phyloP scores from a whole-genome alignment of 2,329 filamentous ascomycete genomes.

The Clonostachys solani region DNA sequence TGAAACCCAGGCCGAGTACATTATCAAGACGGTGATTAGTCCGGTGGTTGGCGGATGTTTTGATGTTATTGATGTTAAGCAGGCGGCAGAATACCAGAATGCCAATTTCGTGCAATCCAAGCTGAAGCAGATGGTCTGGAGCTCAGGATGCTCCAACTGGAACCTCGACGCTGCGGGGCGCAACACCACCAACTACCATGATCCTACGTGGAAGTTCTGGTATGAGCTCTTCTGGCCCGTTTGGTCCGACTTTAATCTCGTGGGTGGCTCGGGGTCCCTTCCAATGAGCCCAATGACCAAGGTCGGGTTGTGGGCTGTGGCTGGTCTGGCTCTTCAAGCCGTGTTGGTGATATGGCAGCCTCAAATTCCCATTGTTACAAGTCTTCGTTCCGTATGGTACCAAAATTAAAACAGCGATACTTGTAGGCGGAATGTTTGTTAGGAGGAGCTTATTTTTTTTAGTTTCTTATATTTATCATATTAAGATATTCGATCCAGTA shows the following conservation, averaged over 20 bases:
- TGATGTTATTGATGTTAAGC: neutral
- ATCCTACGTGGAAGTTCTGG: neutral
- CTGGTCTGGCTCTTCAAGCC: too few relatives aligned
- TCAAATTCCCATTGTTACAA: too few relatives aligned
- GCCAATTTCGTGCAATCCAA: constrained; percentile 2
- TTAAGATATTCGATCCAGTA: too few relatives aligned
- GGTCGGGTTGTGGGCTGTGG: too few relatives aligned
- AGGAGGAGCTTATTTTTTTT: too few relatives aligned
- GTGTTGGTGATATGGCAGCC: too few relatives aligned
- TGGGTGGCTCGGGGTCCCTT: constrained; percentile 42
- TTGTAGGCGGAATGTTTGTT: too few relatives aligned
- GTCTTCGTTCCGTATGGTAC: too few relatives aligned
- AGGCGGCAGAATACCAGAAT: neutral
- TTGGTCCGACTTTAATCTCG: constrained; percentile 61
- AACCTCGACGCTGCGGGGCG: constrained; percentile 29
- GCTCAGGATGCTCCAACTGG: constrained; percentile 32
- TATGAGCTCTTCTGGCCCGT: neutral
- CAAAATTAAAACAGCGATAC: too few relatives aligned
- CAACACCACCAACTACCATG: constrained; percentile 13
- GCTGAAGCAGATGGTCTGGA: constrained; percentile 25
- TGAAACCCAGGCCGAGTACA: constrained; percentile 19
- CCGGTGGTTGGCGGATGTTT: neutral
- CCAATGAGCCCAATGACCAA: too few relatives aligned
- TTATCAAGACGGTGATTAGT: constrained; percentile 20
- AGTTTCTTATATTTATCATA: too few relatives aligned